A percentile compares a stretch with the other conserved stretches of the same genome.
These are phyloP conservation scores for Trametes polyzona DNA, from an alignment of 1,284 basidiomycete genomes.

Conservation along the genomic window DNA sequence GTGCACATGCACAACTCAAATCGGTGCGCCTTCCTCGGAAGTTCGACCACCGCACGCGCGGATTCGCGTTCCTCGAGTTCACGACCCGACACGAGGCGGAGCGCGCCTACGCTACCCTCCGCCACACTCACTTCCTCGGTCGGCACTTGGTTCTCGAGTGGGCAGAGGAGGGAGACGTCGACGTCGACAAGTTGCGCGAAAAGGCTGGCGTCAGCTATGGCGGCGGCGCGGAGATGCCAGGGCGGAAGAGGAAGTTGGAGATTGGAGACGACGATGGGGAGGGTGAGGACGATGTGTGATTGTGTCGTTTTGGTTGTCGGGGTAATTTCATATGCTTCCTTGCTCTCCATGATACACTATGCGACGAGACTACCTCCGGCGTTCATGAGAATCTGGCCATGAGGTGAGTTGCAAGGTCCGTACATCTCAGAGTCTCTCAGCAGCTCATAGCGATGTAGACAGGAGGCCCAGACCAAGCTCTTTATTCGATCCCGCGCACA, in stretches of 20 bases:
- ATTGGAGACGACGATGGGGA: conserved; percentile 49
- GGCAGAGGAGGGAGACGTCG: conserved; percentile 78
- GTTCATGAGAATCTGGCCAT: too few relatives aligned
- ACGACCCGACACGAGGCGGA: conserved; percentile 86
- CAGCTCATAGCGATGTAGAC: too few relatives aligned
- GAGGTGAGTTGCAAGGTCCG: too few relatives aligned
- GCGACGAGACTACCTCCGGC: too few relatives aligned
- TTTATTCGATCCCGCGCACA: too few relatives aligned
- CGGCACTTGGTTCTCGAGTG: conserved; percentile 94
- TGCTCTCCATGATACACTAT: not conserved
- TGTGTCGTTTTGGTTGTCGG: not conserved
- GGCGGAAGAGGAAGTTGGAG: conserved; percentile 70
- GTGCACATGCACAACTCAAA: conserved; percentile 90
- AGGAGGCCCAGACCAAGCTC: too few relatives aligned
- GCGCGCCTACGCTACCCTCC: conserved; percentile 81
- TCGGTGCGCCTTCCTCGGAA: conserved; percentile 89
- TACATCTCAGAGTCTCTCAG: too few relatives aligned
- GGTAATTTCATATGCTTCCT: not conserved
- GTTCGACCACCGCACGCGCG: conserved; percentile 83
- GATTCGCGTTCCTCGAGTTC: conserved; percentile 97
- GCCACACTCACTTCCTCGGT: conserved; percentile 95
- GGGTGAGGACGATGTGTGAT: conserved; percentile 21
- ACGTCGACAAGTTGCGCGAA: conserved; percentile 75
- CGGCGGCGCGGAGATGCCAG: conserved; percentile 67
- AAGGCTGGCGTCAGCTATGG: conserved; percentile 81